Evolutionary conservation across 768 basidiomycete genomes (phyloP), one percentile per base, ranked within the genome.

Genomic region (Xerocomellus amylosporus): DNA sequence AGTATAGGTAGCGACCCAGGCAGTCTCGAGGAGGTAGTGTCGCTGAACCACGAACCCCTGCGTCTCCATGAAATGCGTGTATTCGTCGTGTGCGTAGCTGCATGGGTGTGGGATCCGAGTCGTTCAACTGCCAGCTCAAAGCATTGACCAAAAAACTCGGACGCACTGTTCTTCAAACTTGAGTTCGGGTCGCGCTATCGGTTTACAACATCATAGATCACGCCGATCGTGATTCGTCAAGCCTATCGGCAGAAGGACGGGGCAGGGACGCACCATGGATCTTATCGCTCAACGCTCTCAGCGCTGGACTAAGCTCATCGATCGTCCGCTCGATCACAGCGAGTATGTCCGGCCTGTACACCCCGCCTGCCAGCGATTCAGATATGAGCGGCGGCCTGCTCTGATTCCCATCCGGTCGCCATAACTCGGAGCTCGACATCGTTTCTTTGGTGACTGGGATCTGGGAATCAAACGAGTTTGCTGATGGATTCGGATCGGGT

Each of bases 141-240:
- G n/a, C n/a, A n/a, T n/a, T n/a, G n/a, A n/a, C n/a, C n/a, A n/a
- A n/a, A n/a, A n/a, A n/a, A n/a, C 31, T 33, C 31, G 19, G 33
- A 56, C 79, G 28, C 55, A 89, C 87, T 73, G 73, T 74, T 90
- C 89, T 64, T 87, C 74, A 57, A 79, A 90, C 43, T 68, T 76
- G 14, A 88, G 71, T 66, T 91, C 89, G 2, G 88, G 88, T 58
- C 85, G 85, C 17, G 75, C 89, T 90, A 26, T 15, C 26, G n/a
- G n/a, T n/a, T n/a, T n/a, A n/a, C n/a, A n/a, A n/a, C n/a, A n/a
- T n/a, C n/a, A n/a, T n/a, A n/a, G n/a, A n/a, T n/a, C n/a, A n/a
- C n/a, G n/a, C n/a, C n/a, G n/a, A n/a, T n/a, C n/a, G n/a, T n/a
- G n/a, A n/a, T n/a, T n/a, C n/a, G n/a, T n/a, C n/a, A n/a, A n/a